Conservation (phyloP, 1,284 basidiomycete genomes). For the Pisolithus thermaeus region DNA sequence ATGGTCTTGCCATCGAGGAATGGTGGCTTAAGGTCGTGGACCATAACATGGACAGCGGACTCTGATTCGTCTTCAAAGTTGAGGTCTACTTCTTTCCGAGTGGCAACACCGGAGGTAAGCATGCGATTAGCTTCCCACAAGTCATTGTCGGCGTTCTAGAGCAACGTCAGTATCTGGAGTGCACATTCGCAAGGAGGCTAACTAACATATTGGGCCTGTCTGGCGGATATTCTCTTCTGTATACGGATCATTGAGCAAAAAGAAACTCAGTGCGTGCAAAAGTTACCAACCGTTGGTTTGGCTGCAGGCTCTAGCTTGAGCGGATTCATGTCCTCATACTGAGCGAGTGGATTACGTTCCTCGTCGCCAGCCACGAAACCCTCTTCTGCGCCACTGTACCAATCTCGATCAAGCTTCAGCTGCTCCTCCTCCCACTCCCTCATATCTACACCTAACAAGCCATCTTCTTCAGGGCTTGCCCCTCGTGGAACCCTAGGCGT, state of each 20-base stretch:
- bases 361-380: conserved; percentile 82
- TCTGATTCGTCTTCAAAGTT: conserved; percentile 93
- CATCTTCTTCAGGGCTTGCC: conserved; percentile 60
- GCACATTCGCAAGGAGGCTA: neutral
- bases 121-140: conserved; percentile 98
- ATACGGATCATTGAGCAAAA: conserved; percentile 1
- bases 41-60: conserved; percentile 93
- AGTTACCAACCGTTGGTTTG: conserved; percentile 61
- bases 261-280: neutral
- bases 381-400: conserved; percentile 90
- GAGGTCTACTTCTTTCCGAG: conserved; percentile 80
- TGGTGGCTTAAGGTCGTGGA: conserved; percentile 95
- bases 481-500: conserved; percentile 68
- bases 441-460: conserved; percentile 52
- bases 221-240: conserved; percentile 81
- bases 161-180: neutral
- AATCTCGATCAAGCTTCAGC: conserved; percentile 82
- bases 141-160: conserved; percentile 93
- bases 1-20: conserved; percentile 96
- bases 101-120: conserved; percentile 91
- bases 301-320: conserved; percentile 74
- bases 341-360: conserved; percentile 88
- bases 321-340: conserved; percentile 78
- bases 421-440: conserved; percentile 97
- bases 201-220: conserved; percentile 90